Evolutionary conservation across 2,329 filamentous ascomycete genomes (phyloP).

Genomic region (Talaromyces atroroseus): DNA sequence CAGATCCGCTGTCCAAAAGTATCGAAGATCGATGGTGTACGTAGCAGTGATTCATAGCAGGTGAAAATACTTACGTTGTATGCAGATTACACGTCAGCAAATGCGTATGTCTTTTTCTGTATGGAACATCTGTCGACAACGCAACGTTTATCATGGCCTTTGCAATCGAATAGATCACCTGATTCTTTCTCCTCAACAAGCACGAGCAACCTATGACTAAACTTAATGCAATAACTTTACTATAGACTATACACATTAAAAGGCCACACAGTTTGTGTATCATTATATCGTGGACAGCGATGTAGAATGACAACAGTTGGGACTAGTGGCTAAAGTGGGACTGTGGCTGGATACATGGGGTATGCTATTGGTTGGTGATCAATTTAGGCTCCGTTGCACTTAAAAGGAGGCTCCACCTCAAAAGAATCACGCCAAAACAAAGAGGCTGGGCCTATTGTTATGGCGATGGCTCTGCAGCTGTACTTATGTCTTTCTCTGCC

Average conservation of each 20-base stretch:
- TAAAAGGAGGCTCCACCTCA: background rate
- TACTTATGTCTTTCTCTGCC: background rate
- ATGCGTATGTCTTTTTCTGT: background rate
- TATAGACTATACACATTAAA: too few relatives aligned
- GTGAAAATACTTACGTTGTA: background rate
- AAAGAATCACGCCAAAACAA: background rate
- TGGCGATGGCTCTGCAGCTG: background rate
- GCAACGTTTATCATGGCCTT: too few relatives aligned
- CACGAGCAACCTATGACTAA: too few relatives aligned
- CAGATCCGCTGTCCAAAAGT: background rate
- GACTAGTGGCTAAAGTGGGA: too few relatives aligned
- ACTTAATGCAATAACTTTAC: too few relatives aligned
- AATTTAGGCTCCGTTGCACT: background rate
- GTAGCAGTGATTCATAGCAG: background rate
- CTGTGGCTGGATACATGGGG: background rate
- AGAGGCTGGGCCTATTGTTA: conserved; percentile 2
- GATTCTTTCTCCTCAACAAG: too few relatives aligned
- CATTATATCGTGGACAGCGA: too few relatives aligned
- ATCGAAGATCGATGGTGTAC: background rate
- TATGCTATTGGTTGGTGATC: background rate
- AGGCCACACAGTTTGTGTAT: too few relatives aligned
- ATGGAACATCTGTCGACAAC: too few relatives aligned
- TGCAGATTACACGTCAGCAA: background rate
- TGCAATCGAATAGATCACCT: too few relatives aligned
- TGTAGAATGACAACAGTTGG: background rate